These are phyloP conservation scores for Coriaria nepalensis DNA, from an alignment of 306 rosid genomes.

Conservation along the genomic window DNA sequence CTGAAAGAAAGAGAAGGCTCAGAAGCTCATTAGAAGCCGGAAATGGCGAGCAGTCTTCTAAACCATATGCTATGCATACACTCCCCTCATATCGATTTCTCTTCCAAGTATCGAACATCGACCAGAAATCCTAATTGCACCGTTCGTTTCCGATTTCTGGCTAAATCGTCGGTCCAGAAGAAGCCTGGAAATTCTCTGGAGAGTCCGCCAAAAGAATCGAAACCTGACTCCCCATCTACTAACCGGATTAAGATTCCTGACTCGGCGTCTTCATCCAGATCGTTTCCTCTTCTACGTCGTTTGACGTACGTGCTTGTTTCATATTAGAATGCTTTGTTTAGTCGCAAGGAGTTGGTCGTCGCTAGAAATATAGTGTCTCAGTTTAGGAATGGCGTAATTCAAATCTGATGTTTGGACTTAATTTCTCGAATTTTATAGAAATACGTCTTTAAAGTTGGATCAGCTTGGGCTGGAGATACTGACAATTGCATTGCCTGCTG, in stretches of 20 bases:
- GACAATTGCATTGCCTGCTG: slow-evolving; percentile 91
- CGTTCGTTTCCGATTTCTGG: slow-evolving; percentile 10
- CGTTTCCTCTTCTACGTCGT: slow-evolving; percentile 14
- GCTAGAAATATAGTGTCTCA: too few species aligned
- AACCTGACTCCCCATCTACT: background rate
- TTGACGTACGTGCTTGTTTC: slow-evolving; percentile 19
- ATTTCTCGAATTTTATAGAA: slow-evolving; percentile 18
- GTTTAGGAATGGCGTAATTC: too few species aligned
- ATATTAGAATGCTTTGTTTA: background rate
- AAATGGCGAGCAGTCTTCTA: slow-evolving; percentile 30
- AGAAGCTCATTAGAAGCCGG: background rate
- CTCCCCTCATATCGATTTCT: slow-evolving; percentile 13
- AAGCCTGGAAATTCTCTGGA: slow-evolving; percentile 14
- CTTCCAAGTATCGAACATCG: slow-evolving; percentile 11
- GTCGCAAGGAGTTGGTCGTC: too few species aligned
- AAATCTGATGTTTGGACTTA: background rate
- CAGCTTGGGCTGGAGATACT: slow-evolving; percentile 55
- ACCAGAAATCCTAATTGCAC: slow-evolving; percentile 18
- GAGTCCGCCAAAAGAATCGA: slow-evolving; percentile 19
- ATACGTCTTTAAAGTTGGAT: slow-evolving; percentile 30
- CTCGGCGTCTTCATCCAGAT: slow-evolving; percentile 6
- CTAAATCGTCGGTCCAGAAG: slow-evolving; percentile 17
- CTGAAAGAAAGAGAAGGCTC: too few species aligned
- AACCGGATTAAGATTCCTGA: slow-evolving; percentile 1
- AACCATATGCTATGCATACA: slow-evolving; percentile 15